phyloP scores from a whole-genome alignment of 495 filamentous ascomycete species.

The Astrocystis sublimbata region DNA sequence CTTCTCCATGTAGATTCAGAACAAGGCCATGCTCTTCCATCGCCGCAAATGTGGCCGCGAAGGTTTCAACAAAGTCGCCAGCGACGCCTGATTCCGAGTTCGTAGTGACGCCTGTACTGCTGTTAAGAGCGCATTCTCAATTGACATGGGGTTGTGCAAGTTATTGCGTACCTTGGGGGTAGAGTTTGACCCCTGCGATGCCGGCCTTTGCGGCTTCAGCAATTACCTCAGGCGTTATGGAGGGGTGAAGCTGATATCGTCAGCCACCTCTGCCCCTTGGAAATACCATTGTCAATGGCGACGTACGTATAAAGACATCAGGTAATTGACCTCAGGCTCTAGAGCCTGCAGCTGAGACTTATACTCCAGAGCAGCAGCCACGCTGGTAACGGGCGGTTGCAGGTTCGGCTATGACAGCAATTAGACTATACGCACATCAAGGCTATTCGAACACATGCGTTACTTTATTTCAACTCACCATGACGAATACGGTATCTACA shows the following conservation, averaged over 20 bases:
- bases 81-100: constrained; percentile 83
- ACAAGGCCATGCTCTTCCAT: constrained; percentile 63
- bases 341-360: constrained; percentile 63
- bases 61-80: constrained; percentile 49
- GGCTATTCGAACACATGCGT: not conserved
- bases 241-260: constrained; percentile 52
- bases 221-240: constrained; percentile 77
- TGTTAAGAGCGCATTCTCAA: not conserved
- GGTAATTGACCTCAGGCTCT: constrained; percentile 71
- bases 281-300: not conserved
- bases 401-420: constrained; percentile 59
- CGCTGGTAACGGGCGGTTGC: constrained; percentile 70
- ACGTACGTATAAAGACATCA: constrained; percentile 80
- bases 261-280: constrained; percentile 2
- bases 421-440: not conserved
- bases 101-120: constrained; percentile 65
- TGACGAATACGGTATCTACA: constrained; percentile 76
- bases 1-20: constrained; percentile 63
- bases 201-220: constrained; percentile 67
- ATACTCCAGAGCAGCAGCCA: constrained; percentile 75
- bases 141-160: not conserved
- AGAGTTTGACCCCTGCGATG: constrained; percentile 68
- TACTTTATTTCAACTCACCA: constrained; percentile 19
- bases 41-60: constrained; percentile 76
- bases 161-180: constrained; percentile 55